These are phyloP conservation scores for Penicillium verrucosum DNA, from an alignment of 2,329 filamentous ascomycete species.

Conservation along the genomic window DNA sequence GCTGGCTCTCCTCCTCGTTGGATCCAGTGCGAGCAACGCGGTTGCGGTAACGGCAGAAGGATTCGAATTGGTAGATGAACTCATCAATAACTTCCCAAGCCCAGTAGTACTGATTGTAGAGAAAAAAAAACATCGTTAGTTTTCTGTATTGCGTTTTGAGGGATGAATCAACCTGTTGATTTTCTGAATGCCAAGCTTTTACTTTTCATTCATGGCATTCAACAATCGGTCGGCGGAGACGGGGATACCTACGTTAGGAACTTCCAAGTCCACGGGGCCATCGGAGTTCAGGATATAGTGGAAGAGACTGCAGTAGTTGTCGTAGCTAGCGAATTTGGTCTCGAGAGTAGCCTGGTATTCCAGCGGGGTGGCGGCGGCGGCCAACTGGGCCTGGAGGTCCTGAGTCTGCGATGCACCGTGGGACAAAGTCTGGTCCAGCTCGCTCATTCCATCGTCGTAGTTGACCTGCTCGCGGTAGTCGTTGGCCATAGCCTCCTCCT, in stretches of 20 bases:
- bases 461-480: constrained; percentile 96
- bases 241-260: constrained; percentile 74
- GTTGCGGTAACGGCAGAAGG: constrained; percentile 95
- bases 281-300: constrained; percentile 99
- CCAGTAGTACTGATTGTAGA: constrained; percentile 78
- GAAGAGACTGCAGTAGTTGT: constrained; percentile 98
- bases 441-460: constrained; percentile 81
- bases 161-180: not conserved
- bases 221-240: constrained; percentile 6
- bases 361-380: constrained; percentile 86
- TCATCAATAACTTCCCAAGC: constrained; percentile 99
- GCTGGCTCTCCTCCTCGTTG: constrained; percentile 87
- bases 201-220: constrained; percentile 14
- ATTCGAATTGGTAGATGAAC: constrained; percentile 99
- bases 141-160: not conserved
- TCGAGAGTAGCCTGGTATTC: constrained; percentile 95
- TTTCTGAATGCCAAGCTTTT: constrained; percentile 13
- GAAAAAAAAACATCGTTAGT: constrained; percentile 12
- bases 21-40: constrained; percentile 75
- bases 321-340: constrained; percentile 97
- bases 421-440: constrained; percentile 71
- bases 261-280: constrained; percentile 95
- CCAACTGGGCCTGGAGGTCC: constrained; percentile 89
- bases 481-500: constrained; percentile 92
- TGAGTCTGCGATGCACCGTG: constrained; percentile 72